Evolutionary conservation across 495 filamentous ascomycete species (phyloP), one percentile per base, ranked within the genome.

Genomic region (Podospora tetraspora): DNA sequence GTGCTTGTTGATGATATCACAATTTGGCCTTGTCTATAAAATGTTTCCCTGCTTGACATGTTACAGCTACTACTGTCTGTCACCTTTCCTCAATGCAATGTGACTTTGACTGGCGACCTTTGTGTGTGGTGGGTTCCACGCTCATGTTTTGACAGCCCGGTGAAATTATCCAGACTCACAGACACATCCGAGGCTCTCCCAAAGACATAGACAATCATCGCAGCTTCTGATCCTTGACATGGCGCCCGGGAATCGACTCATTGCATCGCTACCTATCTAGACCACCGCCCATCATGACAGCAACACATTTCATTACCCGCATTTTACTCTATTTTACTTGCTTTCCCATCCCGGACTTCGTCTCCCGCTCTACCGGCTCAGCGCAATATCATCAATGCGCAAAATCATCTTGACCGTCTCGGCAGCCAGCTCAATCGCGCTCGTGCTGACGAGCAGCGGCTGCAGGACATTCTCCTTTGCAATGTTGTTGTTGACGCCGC

Each of bases 321-420:
- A 63, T 61, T 68, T 52, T 34, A n/a, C 57, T 52, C 52, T 27
- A 37, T 13, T 34, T 65, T 71, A 24, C 34, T 58, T 60, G 62
- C 52, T 57, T 59, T 60, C 43, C 37, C 34, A 29, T 0, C 43
- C 43, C 16, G 16, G 6, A n/a, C 43, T 2, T 6, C 10, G 5
- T 24, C 19, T 12, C 19, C 52, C 43, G n/a, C 22, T 74, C 57
- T 78, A 79, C 73, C 77, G 75, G 72, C 72, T 77, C 73, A 87
- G 74, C 10, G 91, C 91, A 80, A 96, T 94, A 80, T 97, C 94
- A 80, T 97, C 94, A 82, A 97, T 97, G 81, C 94, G 89, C 81
- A 97, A 86, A 80, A 97, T 85, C 93, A 98, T 96, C 87, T 98
- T 99, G 71, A 97, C 93, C 66, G 95, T 98, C 85, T 99, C 95